Base-by-base conservation (phyloP, 306 rosid species). In the Cercis canadensis region DNA sequence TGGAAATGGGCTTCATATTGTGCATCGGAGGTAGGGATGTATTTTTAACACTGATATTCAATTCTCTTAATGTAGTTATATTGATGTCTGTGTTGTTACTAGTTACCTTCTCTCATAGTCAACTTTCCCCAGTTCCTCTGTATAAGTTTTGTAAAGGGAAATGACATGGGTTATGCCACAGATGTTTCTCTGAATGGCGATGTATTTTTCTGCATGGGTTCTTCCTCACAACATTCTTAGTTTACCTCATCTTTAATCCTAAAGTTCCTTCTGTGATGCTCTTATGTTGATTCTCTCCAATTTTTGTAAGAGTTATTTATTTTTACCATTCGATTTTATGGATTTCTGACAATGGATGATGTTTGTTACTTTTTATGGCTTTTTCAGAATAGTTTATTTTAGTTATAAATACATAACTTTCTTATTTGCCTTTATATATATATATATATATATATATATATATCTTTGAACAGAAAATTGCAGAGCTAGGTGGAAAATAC, bases 1-100 rank as follows among this genome's bases (percentile, higher is more conserved):
- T 94, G 99, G 99, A 91, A 89, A 89, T 94, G 99, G 99, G 96
- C 99, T 55, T 87, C 96, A 61, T 94, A 86, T 82, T 91, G 95
- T 72, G 92, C 99, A 50, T 94, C 99, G 19, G 97, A 94, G 99
- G 97, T 94, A 83, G 61, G 70, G 81, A 47, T n/a, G n/a, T 32
- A 60, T 73, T 60, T 64, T 69, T 62, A 53, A 47, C 24, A 21
- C 57, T 77, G 67, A 74, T 59, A 32, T 34, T 51, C 33, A 46
- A 44, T 36, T 52, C 58, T 73, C 52, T 80, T 60, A 7, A 19
- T 62, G n/a, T 29, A 70, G 43, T 56, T 65, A 18, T 47, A 14
- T 67, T 13, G 33, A 46, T 81, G 24, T 41, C 54, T 61, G 73
- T 59, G 54, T 31, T 56, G 65, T 67, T 60, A 5, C 39, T 43